These are phyloP conservation scores for Baorangia bicolor DNA, from an alignment of 768 basidiomycete genomes.

Conservation along the genomic window DNA sequence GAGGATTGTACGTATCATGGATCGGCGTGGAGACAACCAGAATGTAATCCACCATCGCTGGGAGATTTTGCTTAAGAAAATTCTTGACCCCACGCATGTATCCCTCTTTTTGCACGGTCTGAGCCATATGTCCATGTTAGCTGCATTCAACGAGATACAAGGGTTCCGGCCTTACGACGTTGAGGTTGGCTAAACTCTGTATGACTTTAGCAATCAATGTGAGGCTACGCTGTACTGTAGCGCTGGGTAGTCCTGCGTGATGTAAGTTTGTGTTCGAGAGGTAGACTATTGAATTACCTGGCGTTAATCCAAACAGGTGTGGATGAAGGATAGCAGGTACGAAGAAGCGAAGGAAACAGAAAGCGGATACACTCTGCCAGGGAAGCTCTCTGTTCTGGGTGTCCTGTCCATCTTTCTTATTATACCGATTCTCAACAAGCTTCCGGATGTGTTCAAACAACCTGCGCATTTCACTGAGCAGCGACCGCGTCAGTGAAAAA, in stretches of 20 bases:
- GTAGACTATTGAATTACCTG: slow-evolving; percentile 46
- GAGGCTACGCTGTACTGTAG: slow-evolving; percentile 72
- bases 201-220: slow-evolving; percentile 87
- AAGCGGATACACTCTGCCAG: slow-evolving; percentile 84
- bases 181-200: slow-evolving; percentile 85
- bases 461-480: slow-evolving; percentile 63
- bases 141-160: background rate
- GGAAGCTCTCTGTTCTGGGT: slow-evolving; percentile 56
- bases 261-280: slow-evolving; percentile 8
- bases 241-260: slow-evolving; percentile 58
- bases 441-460: slow-evolving; percentile 69
- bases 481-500: slow-evolving; percentile 2
- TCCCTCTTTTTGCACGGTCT: slow-evolving; percentile 75
- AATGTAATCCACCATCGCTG: slow-evolving; percentile 80
- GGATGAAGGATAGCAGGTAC: slow-evolving; percentile 90
- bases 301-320: slow-evolving; percentile 75
- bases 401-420: slow-evolving; percentile 38
- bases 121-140: slow-evolving; percentile 3
- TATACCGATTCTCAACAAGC: slow-evolving; percentile 68
- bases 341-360: slow-evolving; percentile 86
- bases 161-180: slow-evolving; percentile 47
- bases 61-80: slow-evolving; percentile 62
- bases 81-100: slow-evolving; percentile 77
- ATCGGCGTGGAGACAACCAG: slow-evolving; percentile 62
- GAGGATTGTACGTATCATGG: slow-evolving; percentile 25